Evolutionary conservation across 2,329 filamentous ascomycete species (phyloP), one percentile per base, ranked within the genome.

Genomic region (Trichoderma guizhouense): DNA sequence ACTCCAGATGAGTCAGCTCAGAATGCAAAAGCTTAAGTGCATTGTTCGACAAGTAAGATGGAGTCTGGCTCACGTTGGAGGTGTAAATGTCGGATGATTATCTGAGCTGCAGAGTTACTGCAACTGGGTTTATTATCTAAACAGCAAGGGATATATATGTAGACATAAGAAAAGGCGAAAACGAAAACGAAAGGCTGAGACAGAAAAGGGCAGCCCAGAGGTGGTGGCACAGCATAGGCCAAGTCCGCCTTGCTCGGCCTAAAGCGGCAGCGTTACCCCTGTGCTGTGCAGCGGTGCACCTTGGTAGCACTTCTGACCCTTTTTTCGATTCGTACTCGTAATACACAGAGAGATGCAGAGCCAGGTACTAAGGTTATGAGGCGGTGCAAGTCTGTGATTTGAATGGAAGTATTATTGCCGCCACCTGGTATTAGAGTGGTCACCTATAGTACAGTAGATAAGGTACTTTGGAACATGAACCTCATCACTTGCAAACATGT

Each of bases 161-260:
- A 18, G 3, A 39, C 26, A 12, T 7, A 12, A 36, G 14, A 51
- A 21, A 24, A 61, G 30, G 26, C 67, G 67, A 69, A 69, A 69
- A 69, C 67, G 67, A 69, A 69, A 62, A 69, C 67, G 67, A 69
- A 4, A 18, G n/a, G 7, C 26, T 53, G 11, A 21, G 21, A 36
- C 28, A 61, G 24, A 5, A 30, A 26, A 34, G 53, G 65, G 8
- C 32, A 30, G 15, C 47, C 24, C 53, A 58, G 34, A 57, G 11
- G 32, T 43, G 55, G 66, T 69, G 39, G 39, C 51, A 69, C 66
- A 15, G 57, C 32, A 58, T 15, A 32, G 15, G 26, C 60, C 21
- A 32, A 43, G 34, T 63, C 15, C 60, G 47, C 32, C 64, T 57
- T 43, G 21, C 24, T 43, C 21, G n/a, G 64, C 51, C 21, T 53